Percentiles rank a stretch among this genome's conserved stretches.
Evolutionary conservation across 2,329 filamentous ascomycete genomes (phyloP).

Genomic region (Colletotrichum gloeosporioides): DNA sequence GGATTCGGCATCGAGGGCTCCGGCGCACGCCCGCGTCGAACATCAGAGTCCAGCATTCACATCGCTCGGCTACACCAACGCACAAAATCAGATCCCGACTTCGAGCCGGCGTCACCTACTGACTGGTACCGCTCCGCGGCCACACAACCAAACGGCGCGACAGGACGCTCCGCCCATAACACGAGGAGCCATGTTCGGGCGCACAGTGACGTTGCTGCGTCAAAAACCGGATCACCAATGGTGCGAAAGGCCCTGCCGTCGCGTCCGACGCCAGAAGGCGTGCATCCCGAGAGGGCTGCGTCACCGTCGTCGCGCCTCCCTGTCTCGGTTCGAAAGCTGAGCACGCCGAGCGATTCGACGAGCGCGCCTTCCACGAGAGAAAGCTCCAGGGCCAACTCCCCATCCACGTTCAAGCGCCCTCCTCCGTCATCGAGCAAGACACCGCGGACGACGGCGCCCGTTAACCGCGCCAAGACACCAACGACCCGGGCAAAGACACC

Average conservation of each 20-base stretch:
- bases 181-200: slow-evolving; percentile 51
- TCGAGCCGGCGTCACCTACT: slow-evolving; percentile 68
- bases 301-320: slow-evolving; percentile 48
- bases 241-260: slow-evolving; percentile 35
- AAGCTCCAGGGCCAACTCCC: slow-evolving; percentile 59
- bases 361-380: slow-evolving; percentile 42
- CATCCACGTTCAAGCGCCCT: slow-evolving; percentile 49
- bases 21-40: slow-evolving; percentile 60
- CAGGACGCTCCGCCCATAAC: not conserved
- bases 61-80: slow-evolving; percentile 56
- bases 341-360: slow-evolving; percentile 27
- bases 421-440: slow-evolving; percentile 44
- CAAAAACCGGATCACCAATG: slow-evolving; percentile 34
- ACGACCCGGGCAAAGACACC: slow-evolving; percentile 49
- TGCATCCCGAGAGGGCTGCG: slow-evolving; percentile 28
- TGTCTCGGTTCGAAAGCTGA: slow-evolving; percentile 49
- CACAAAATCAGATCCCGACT: slow-evolving; percentile 60
- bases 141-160: slow-evolving; percentile 25
- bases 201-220: slow-evolving; percentile 64
- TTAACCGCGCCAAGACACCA: slow-evolving; percentile 50
- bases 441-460: slow-evolving; percentile 41
- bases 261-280: slow-evolving; percentile 25
- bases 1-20: slow-evolving; percentile 65
- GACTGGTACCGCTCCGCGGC: slow-evolving; percentile 63
- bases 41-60: slow-evolving; percentile 74